Evolutionary conservation across 106 monocot species (phyloP).

Genomic region (Vanilla planifolia): DNA sequence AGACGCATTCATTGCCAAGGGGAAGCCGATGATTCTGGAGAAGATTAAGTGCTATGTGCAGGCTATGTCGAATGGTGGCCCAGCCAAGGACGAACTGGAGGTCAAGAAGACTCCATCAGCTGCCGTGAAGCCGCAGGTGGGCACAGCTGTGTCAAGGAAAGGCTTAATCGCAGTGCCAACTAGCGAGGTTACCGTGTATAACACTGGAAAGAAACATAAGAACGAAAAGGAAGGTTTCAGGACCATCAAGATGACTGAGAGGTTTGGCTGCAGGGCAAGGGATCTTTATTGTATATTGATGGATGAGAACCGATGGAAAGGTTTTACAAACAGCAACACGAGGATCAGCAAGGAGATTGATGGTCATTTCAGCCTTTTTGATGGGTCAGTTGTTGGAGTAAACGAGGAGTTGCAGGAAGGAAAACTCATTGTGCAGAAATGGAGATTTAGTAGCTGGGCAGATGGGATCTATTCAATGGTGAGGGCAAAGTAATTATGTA

Average conservation of each 20-base stretch:
- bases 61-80: conserved; percentile 77
- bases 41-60: conserved; percentile 60
- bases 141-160: neutral
- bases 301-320: conserved; percentile 99
- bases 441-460: conserved; percentile 87
- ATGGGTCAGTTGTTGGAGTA: conserved; percentile 72
- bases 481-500: conserved; percentile 8
- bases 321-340: conserved; percentile 96
- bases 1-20: conserved; percentile 71
- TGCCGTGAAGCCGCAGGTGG: neutral
- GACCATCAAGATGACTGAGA: conserved; percentile 68
- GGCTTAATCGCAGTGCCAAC: neutral
- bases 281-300: conserved; percentile 85
- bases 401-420: conserved; percentile 80
- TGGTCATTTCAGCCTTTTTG: conserved; percentile 79
- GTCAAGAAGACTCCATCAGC: conserved; percentile 39
- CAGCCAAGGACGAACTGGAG: conserved; percentile 85
- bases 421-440: conserved; percentile 86
- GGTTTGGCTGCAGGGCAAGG: conserved; percentile 68
- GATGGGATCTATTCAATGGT: conserved; percentile 74
- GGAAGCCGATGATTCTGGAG: conserved; percentile 59
- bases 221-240: conserved; percentile 81
- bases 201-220: conserved; percentile 11
- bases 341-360: conserved; percentile 82
- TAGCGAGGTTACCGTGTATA: neutral